Base-by-base conservation (phyloP, 1,284 basidiomycete genomes). In the Cryptococcus wingfieldii region DNA sequence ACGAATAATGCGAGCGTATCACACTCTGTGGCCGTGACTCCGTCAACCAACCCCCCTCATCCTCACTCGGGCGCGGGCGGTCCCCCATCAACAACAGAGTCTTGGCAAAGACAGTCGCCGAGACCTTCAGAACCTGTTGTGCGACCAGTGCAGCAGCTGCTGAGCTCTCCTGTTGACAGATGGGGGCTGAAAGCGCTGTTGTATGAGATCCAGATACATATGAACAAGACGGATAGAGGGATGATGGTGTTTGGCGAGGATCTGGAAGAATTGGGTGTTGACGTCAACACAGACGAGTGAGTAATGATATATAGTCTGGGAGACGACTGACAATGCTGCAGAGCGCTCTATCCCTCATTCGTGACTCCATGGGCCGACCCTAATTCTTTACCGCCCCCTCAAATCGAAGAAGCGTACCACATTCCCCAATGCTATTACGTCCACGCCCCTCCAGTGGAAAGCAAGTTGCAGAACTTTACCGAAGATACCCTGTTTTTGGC, bases 401-500 rank as follows among this genome's bases (percentile, higher is more conserved):
- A 66, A 48, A 67, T 76, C 42, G 71, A 74, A 54, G 76, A 77
- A 59, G 60, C 70, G 47, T 98, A 89, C 72, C 88, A 90, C 66
- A 82, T 97, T 55, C 95, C 95, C 16, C 81, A 84, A 47, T 98
- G 94, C 79, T 98, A 98, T 71, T 92, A 88, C 72, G 94, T 98
- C 43, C 88, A 91, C 65, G 86, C 95, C 37, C 89, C 90, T 28
- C 86, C 92, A 47, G 89, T 91, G 6, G 87, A 90, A 58, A 83
- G 79, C 63, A 98, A 98, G 79, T 87, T 90, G 34, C 82, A 83
- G 9, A 87, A 87, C 61, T 97, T 98, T 76, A 89, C 88, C 71
- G 95, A 98, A 77, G 95, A 98, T 79, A 98, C 95, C 28, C 79
- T 98, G 39, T 98, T 98, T 79, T 97, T 92, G 83, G 95, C 97